Evolutionary conservation across 1,284 basidiomycete genomes (phyloP), one percentile per base, ranked within the genome.

Genomic region (Apiotrichum sp.): DNA sequence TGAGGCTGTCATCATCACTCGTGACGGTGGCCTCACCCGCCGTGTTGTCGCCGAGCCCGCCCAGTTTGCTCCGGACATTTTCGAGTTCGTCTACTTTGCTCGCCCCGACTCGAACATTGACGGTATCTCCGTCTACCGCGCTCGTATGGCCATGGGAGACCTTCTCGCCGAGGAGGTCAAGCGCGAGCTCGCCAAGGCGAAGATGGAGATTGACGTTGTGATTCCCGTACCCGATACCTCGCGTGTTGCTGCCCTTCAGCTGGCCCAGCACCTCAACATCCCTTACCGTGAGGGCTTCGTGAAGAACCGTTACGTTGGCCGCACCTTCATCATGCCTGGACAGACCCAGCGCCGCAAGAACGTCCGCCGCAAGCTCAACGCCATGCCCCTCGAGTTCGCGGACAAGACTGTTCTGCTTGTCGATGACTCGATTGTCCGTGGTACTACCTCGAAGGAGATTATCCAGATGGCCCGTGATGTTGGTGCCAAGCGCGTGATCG

Each of bases 391-490:
- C 60, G 96, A 99, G 78, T 99, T 99, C 71, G 82, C 82, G 13
- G 84, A 81, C 68, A 98, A 97, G 80, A 89, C 87, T 64, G 93
- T 99, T 6, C 82, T 99, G 47, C 83, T 99, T 50, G 96, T 99
- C 33, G 96, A 99, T 78, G 92, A 98, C 78, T 98, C 95, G 0
- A 99, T 99, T 66, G 96, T 99, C 9, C 86, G 96, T 46, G 96
- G 96, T 11, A 99, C 96, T 1, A 99, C 96, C 0, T 98, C 93
- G 13, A 96, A 92, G 73, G 96, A 99, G 77, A 99, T 99, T 65
- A 85, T 99, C 45, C 93, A 98, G 75, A 98, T 99, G 95, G 96
- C 96, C 35, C 92, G 93, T 71, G 96, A 99, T 69, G 96, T 97
- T 6, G 96, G 96, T 14, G 95, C 96, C n/a, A 92, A 88, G 77